Evolutionary conservation across 495 filamentous ascomycete genomes (phyloP), one percentile per base, ranked within the genome.

Genomic region (Penicillium lagena): DNA sequence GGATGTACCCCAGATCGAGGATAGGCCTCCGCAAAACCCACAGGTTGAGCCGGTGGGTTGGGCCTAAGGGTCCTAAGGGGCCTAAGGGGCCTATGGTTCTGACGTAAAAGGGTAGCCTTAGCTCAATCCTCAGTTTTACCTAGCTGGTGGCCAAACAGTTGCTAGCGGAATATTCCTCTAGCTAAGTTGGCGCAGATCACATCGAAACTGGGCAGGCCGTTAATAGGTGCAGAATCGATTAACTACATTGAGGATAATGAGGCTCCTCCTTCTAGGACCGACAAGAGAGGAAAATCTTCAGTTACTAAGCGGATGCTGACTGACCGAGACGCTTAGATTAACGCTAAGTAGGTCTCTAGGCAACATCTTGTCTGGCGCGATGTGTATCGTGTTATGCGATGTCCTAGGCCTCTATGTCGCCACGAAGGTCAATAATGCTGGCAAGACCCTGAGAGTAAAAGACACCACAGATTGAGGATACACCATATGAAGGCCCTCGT

Each of bases 201-300:
- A n/a, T n/a, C n/a, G n/a, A n/a, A n/a, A n/a, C n/a, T n/a, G n/a
- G n/a, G n/a, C n/a, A n/a, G n/a, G n/a, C n/a, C n/a, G n/a, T n/a
- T n/a, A n/a, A n/a, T n/a, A n/a, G n/a, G n/a, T n/a, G n/a, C n/a
- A n/a, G n/a, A n/a, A 44, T 47, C 39, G 3, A 45, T 58, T 27
- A 54, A 58, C 29, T 58, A 54, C 14, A 46, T 54, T 46, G 43
- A 47, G 33, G 41, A 43, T 11, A 41, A 32, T 43, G 33, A 30
- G 3, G 35, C 29, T 44, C 28, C 36, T 51, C 44, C 38, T 29
- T 43, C 30, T 31, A 47, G 47, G 37, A 49, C 30, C 2, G 47
- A 57, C 14, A 57, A 57, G 36, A 42, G 54, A 47, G 54, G 55
- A 29, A 45, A 44, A 12, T 45, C 35, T 39, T 54, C 47, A 17